A percentile compares a stretch with the other conserved stretches of the same genome.
These are phyloP conservation scores for Ocimum tenuiflorum DNA, from an alignment of 257 asterid genomes.

Conservation along the genomic window DNA sequence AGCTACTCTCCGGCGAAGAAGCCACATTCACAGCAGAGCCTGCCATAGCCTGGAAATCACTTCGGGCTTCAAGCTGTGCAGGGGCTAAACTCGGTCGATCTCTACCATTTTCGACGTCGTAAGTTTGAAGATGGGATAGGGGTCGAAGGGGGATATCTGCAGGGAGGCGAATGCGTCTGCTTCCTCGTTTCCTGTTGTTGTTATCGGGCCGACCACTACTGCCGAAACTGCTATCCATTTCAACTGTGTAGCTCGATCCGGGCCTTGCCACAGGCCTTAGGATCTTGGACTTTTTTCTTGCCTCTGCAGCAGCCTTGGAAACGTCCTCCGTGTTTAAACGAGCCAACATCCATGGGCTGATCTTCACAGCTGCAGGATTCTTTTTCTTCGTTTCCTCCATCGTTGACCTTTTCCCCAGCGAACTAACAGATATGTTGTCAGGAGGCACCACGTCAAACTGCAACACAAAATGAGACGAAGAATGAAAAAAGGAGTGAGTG, in stretches of 20 bases:
- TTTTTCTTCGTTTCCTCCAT: slow-evolving; percentile 65
- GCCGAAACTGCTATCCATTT: slow-evolving; percentile 61
- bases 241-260: slow-evolving; percentile 35
- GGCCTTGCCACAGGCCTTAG: slow-evolving; percentile 59
- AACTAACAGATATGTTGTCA: slow-evolving; percentile 72
- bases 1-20: slow-evolving; percentile 90
- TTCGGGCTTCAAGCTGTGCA: slow-evolving; percentile 67
- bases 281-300: slow-evolving; percentile 79
- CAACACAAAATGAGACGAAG: too few species aligned
- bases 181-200: slow-evolving; percentile 54
- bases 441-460: slow-evolving; percentile 92
- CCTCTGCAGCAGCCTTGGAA: slow-evolving; percentile 93
- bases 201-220: slow-evolving; percentile 60
- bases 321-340: slow-evolving; percentile 84
- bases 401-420: slow-evolving; percentile 57
- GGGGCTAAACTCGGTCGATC: slow-evolving; percentile 45
- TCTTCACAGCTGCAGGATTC: slow-evolving; percentile 73
- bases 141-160: slow-evolving; percentile 59
- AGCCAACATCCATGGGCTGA: slow-evolving; percentile 94
- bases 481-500: background rate
- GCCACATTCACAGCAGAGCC: slow-evolving; percentile 40
- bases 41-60: slow-evolving; percentile 40
- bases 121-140: slow-evolving; percentile 28
- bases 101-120: slow-evolving; percentile 28
- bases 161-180: slow-evolving; percentile 78